Evolutionary conservation across 352 stramenopile genomes (phyloP).

Genomic region (Globisporangium sylvaticum): DNA sequence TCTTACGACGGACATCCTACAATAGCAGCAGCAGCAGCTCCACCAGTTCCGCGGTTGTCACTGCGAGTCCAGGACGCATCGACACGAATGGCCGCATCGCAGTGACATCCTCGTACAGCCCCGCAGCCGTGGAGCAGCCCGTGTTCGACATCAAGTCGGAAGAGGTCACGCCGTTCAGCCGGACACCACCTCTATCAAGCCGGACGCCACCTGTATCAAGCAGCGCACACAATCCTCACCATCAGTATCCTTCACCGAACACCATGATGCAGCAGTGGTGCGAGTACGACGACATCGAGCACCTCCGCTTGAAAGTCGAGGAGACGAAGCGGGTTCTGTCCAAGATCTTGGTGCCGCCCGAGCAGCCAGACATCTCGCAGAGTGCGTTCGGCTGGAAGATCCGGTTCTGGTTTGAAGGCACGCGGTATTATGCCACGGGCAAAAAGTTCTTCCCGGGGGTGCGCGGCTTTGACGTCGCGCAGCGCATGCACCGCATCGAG

Average conservation of each 20-base stretch:
- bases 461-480: constrained; percentile 43
- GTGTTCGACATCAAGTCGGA: constrained; percentile 30
- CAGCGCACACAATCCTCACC: not conserved
- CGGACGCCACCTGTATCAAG: not conserved
- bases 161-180: constrained; percentile 16
- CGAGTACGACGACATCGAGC: constrained; percentile 21
- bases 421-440: constrained; percentile 51
- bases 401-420: constrained; percentile 49
- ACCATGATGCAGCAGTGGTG: constrained; percentile 22
- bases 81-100: constrained; percentile 4
- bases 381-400: constrained; percentile 64
- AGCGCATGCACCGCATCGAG: constrained; percentile 53
- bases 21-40: not conserved
- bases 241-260: not conserved
- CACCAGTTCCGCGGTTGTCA: not conserved
- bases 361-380: constrained; percentile 32
- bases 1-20: constrained; percentile 19
- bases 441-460: constrained; percentile 61
- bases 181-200: not conserved
- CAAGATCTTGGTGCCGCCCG: constrained; percentile 34
- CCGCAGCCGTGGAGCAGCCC: constrained; percentile 20
- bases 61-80: not conserved
- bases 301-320: constrained; percentile 26
- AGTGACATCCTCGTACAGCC: constrained; percentile 14
- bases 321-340: constrained; percentile 43